A percentile compares a stretch with the other conserved stretches of the same genome.
phyloP scores from a whole-genome alignment of 805 yeast species.

The Candida tammaniensis region DNA sequence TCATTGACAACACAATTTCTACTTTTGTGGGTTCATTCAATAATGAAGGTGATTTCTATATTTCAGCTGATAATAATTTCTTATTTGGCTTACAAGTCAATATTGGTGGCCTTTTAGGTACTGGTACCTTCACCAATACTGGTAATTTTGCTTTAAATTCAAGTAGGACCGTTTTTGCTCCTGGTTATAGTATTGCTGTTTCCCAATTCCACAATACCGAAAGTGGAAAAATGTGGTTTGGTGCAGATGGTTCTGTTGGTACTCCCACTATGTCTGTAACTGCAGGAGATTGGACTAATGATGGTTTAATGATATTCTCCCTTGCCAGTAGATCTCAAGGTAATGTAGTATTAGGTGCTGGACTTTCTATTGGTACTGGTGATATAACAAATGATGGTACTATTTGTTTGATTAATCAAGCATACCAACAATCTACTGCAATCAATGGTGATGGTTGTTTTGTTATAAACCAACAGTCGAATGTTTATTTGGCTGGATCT shows the following conservation, averaged over 20 bases:
- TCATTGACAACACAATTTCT: conserved; percentile 18
- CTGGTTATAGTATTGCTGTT: conserved; percentile 11
- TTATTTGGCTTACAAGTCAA: conserved; percentile 8
- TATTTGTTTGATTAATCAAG: conserved; percentile 21
- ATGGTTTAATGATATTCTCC: conserved; percentile 19
- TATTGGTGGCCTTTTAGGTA: conserved; percentile 7
- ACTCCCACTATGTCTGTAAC: conserved; percentile 14
- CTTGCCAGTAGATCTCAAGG: conserved; percentile 17
- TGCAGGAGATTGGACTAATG: conserved; percentile 15
- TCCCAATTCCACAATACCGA: conserved; percentile 12
- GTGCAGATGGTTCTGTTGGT: conserved; percentile 15
- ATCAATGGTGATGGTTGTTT: conserved; percentile 20
- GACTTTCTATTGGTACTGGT: conserved; percentile 7
- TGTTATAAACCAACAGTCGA: conserved; percentile 10
- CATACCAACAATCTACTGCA: conserved; percentile 13
- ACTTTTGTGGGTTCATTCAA: conserved; percentile 13
- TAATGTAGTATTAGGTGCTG: conserved; percentile 14
- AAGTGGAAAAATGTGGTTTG: conserved; percentile 18
- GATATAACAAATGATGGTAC: conserved; percentile 19
- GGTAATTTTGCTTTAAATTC: conserved; percentile 20
- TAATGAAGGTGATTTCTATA: conserved; percentile 14
- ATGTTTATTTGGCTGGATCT: conserved; percentile 9
- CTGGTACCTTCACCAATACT: conserved; percentile 6
- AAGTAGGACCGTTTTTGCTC: conserved; percentile 10
- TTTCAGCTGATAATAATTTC: conserved; percentile 2